Conservation (phyloP, 257 asterid genomes). For the Schizonepeta tenuifolia region DNA sequence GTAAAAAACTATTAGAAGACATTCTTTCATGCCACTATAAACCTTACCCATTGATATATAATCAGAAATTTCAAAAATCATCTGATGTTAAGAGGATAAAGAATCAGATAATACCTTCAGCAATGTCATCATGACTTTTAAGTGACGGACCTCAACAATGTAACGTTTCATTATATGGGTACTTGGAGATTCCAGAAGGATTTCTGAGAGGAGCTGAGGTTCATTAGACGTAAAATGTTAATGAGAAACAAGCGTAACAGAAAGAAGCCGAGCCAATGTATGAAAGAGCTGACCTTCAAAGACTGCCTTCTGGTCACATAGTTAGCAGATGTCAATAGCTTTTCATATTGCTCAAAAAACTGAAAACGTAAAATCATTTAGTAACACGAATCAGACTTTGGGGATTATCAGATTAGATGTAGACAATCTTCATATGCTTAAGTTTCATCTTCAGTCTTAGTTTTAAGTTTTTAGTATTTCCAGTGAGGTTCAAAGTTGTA, state of each 20-base stretch:
- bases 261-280: slow-evolving; percentile 34
- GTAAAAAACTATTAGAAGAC: slow-evolving; percentile 6
- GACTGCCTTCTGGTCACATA: slow-evolving; percentile 98
- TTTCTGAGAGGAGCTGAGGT: slow-evolving; percentile 90
- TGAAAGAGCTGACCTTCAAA: slow-evolving; percentile 72
- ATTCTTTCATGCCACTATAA: slow-evolving; percentile 8
- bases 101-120: slow-evolving; percentile 60
- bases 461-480: background rate
- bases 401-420: slow-evolving; percentile 22
- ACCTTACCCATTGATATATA: slow-evolving; percentile 16
- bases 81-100: slow-evolving; percentile 31
- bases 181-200: slow-evolving; percentile 91
- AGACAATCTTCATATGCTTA: slow-evolving; percentile 22
- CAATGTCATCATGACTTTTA: slow-evolving; percentile 94
- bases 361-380: slow-evolving; percentile 39
- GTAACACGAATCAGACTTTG: slow-evolving; percentile 18
- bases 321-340: slow-evolving; percentile 74
- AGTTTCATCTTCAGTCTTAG: slow-evolving; percentile 6
- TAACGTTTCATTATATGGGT: slow-evolving; percentile 88
- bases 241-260: slow-evolving; percentile 31
- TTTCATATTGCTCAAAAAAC: slow-evolving; percentile 95
- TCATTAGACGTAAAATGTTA: slow-evolving; percentile 39
- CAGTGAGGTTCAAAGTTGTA: background rate
- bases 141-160: slow-evolving; percentile 80
- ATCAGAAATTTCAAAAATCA: slow-evolving; percentile 16